A percentile compares a stretch with the other conserved stretches of the same genome.
Evolutionary conservation across 2,329 filamentous ascomycete species (phyloP).

Genomic region (Neoarthrinium moseri): DNA sequence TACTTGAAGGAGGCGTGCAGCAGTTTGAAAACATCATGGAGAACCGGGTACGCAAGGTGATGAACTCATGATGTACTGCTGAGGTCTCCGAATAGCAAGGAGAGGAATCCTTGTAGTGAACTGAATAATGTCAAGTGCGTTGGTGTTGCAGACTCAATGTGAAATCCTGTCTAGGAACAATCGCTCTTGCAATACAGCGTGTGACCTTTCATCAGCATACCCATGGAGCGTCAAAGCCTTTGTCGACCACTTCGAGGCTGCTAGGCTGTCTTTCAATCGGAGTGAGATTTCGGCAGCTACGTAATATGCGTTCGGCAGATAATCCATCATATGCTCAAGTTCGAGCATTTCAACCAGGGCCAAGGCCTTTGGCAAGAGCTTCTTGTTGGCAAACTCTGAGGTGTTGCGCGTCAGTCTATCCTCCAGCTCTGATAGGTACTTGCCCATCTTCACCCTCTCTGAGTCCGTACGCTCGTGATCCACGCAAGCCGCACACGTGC

Average conservation of each 20-base stretch:
- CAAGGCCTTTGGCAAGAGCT: slow-evolving; percentile 3
- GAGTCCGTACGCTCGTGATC: slow-evolving; percentile 6
- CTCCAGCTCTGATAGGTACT: slow-evolving; percentile 10
- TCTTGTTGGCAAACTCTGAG: slow-evolving; percentile 27
- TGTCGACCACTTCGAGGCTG: neutral
- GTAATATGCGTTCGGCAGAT: slow-evolving; percentile 4
- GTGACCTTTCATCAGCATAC: slow-evolving; percentile 1
- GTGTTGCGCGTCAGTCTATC: neutral
- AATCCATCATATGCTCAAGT: slow-evolving; percentile 8
- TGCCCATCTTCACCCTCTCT: slow-evolving; percentile 10
- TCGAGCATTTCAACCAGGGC: slow-evolving; percentile 1
- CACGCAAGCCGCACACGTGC: slow-evolving; percentile 12
- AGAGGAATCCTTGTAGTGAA: neutral
- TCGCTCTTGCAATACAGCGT: neutral
- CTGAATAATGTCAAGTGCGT: neutral
- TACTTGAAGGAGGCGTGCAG: slow-evolving; percentile 59
- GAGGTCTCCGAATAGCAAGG: no score
- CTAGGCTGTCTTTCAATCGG: neutral
- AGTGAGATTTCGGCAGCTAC: neutral
- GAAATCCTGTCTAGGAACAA: neutral
- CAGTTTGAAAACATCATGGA: slow-evolving; percentile 65
- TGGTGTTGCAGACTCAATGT: no score
- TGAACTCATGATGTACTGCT: slow-evolving; percentile 5
- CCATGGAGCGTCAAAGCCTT: neutral
- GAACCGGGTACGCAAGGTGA: slow-evolving; percentile 44